phyloP scores from a whole-genome alignment of 306 rosid species.

The Medicago arabica region DNA sequence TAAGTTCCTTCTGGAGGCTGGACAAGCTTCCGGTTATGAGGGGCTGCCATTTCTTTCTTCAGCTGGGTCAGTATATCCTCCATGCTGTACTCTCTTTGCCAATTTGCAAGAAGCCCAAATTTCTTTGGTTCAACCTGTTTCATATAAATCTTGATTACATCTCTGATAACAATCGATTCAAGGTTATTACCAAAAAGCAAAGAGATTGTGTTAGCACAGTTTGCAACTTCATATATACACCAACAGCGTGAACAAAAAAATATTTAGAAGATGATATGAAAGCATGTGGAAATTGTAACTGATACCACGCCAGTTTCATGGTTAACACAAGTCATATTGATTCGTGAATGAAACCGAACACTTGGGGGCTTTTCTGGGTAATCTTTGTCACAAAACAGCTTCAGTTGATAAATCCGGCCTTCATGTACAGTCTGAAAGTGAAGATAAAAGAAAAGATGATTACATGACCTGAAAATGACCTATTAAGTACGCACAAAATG shows the following conservation, averaged over 20 bases:
- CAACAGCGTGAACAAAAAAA: constrained; percentile 18
- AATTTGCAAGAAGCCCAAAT: constrained; percentile 89
- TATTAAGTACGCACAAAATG: constrained; percentile 21
- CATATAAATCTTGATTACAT: constrained; percentile 34
- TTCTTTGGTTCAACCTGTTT: constrained; percentile 93
- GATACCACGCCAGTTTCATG: constrained; percentile 99
- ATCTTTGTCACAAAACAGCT: constrained; percentile 98
- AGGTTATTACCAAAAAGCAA: constrained; percentile 15
- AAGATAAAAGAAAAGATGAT: constrained; percentile 16
- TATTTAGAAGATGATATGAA: constrained; percentile 30
- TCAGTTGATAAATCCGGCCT: constrained; percentile 98
- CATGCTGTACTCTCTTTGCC: constrained; percentile 99
- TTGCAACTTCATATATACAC: constrained; percentile 16
- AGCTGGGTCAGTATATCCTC: constrained; percentile 98
- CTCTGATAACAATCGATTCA: constrained; percentile 11
- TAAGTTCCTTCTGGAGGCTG: constrained; percentile 99
- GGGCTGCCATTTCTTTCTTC: constrained; percentile 98
- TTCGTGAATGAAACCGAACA: constrained; percentile 96
- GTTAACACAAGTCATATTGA: constrained; percentile 97
- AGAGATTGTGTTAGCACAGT: constrained; percentile 8
- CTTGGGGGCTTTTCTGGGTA: constrained; percentile 99
- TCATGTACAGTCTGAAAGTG: constrained; percentile 88
- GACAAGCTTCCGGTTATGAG: constrained; percentile 97
- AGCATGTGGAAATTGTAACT: constrained; percentile 36
- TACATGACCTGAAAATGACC: constrained; percentile 37